Evolutionary conservation across 257 asterid species (phyloP).

Genomic region (Prunella vulgaris): DNA sequence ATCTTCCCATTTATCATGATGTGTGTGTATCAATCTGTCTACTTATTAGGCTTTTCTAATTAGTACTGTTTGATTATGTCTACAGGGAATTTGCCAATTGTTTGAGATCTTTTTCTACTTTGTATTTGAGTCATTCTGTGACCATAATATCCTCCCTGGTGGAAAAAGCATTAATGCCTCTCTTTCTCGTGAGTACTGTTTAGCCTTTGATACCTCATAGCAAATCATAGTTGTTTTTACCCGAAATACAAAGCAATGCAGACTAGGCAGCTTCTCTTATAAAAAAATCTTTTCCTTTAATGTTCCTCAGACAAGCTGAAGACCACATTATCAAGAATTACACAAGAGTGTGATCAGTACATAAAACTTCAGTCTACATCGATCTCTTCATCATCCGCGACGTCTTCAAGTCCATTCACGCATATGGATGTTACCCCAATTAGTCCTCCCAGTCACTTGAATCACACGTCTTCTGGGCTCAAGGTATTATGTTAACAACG

Average conservation of each 20-base stretch:
- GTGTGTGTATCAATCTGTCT: not conserved
- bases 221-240: conserved; percentile 6
- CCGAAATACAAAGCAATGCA: not conserved
- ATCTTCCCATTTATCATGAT: conserved; percentile 11
- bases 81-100: conserved; percentile 92
- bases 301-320: conserved; percentile 75
- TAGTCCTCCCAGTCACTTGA: conserved; percentile 74
- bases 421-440: conserved; percentile 88
- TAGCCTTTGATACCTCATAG: conserved; percentile 7
- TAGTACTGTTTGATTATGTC: conserved; percentile 18
- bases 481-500: conserved; percentile 53
- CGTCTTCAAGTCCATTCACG: conserved; percentile 49
- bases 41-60: not conserved
- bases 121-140: conserved; percentile 72
- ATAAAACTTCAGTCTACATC: conserved; percentile 56
- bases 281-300: conserved; percentile 17
- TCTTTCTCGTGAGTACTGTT: conserved; percentile 63
- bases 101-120: conserved; percentile 88
- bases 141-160: conserved; percentile 45
- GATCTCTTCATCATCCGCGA: conserved; percentile 51
- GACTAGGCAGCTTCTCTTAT: conserved; percentile 22
- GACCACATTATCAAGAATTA: conserved; percentile 73
- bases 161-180: conserved; percentile 57
- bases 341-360: conserved; percentile 95
- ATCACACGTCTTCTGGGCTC: conserved; percentile 56